Evolutionary conservation across 371 early-diverging fungal species (phyloP).

Genomic region (Catenaria anguillulae): DNA sequence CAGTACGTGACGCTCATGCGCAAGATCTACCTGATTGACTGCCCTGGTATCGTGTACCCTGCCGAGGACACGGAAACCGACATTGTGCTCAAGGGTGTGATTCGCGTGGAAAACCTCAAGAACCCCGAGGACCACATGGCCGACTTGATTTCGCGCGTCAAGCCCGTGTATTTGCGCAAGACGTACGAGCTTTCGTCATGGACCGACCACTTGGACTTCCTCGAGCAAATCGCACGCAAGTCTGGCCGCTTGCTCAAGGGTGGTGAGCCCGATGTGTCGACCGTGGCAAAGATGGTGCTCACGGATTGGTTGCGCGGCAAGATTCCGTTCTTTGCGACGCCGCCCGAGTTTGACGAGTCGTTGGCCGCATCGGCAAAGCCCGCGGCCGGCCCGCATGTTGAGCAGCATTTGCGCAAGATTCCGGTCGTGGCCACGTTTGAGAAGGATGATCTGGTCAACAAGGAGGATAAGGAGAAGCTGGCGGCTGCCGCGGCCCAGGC

Average conservation of each 20-base stretch:
- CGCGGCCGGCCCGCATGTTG: slow-evolving; percentile 32
- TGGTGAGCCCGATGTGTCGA: slow-evolving; percentile 84
- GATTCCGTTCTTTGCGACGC: slow-evolving; percentile 87
- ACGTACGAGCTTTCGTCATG: slow-evolving; percentile 79
- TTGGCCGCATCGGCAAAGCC: slow-evolving; percentile 10
- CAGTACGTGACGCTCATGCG: slow-evolving; percentile 99
- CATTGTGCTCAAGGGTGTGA: slow-evolving; percentile 96
- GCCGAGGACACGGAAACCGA: slow-evolving; percentile 80
- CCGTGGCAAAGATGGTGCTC: slow-evolving; percentile 94
- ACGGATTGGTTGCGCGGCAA: slow-evolving; percentile 99
- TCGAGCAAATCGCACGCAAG: slow-evolving; percentile 73
- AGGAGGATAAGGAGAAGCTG: slow-evolving; percentile 24
- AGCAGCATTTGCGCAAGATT: slow-evolving; percentile 71
- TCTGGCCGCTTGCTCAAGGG: slow-evolving; percentile 92
- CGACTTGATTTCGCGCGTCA: slow-evolving; percentile 69
- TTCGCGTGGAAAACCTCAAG: slow-evolving; percentile 84
- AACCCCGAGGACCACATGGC: slow-evolving; percentile 89
- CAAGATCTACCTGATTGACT: slow-evolving; percentile 97
- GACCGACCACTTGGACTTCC: slow-evolving; percentile 70
- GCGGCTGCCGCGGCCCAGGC: slow-evolving; percentile 23
- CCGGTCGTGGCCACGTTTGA: slow-evolving; percentile 57
- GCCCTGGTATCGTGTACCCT: slow-evolving; percentile 97
- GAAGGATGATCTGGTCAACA: slow-evolving; percentile 42
- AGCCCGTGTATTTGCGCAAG: slow-evolving; percentile 70
- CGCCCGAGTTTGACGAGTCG: slow-evolving; percentile 23